Conservation (phyloP, 106 monocot genomes). For the Narthecium ossifragum region DNA sequence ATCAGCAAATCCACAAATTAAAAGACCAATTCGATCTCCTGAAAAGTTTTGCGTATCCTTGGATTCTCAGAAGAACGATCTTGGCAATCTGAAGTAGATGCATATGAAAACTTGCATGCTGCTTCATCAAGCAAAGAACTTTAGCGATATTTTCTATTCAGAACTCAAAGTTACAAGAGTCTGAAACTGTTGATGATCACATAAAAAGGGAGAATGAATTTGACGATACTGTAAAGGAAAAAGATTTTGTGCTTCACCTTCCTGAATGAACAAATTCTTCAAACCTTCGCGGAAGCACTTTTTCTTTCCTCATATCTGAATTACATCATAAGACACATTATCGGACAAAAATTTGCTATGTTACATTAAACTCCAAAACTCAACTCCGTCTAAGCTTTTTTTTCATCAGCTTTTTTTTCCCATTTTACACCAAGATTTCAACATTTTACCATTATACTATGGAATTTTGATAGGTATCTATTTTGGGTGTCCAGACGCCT, state of each 20-base stretch:
- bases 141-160: background rate
- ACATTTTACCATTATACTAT: constrained; percentile 5
- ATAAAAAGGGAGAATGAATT: too few species aligned
- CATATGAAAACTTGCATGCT: background rate
- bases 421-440: constrained; percentile 10
- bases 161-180: background rate
- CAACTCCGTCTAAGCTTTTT: constrained; percentile 7
- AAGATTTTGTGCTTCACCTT: background rate
- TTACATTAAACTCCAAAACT: constrained; percentile 31
- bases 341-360: constrained; percentile 23
- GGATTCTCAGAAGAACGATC: background rate
- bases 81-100: background rate
- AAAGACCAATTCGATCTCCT: too few species aligned
- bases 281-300: background rate
- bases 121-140: background rate
- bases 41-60: background rate
- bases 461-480: constrained; percentile 10
- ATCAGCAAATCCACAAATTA: too few species aligned
- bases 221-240: background rate
- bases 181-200: background rate
- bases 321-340: constrained; percentile 21
- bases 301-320: too few species aligned
- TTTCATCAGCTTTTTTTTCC: constrained; percentile 1
- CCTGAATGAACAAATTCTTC: constrained; percentile 10
- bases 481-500: background rate